Evolutionary conservation across 2,329 filamentous ascomycete species (phyloP).

Genomic region (Neocucurbitaria cava): DNA sequence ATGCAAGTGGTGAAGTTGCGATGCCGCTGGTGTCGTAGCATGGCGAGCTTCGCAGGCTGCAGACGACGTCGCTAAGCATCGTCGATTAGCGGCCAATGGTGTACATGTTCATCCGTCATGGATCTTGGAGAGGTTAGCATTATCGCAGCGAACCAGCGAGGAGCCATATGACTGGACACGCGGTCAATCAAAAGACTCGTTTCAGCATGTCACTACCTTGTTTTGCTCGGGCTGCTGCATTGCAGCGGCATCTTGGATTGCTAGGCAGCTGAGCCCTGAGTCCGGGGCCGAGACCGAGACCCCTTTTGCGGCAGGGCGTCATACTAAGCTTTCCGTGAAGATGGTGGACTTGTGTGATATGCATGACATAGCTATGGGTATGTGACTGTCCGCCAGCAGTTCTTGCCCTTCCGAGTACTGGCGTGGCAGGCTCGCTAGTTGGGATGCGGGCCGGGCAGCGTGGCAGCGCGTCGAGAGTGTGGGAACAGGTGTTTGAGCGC

Average conservation of each 20-base stretch:
- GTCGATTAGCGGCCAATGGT: not conserved
- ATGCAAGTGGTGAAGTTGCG: not conserved
- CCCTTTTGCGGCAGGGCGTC: not conserved
- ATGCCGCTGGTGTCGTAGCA: not conserved
- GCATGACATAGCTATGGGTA: not conserved
- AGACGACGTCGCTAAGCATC: not conserved
- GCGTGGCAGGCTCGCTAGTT: not conserved
- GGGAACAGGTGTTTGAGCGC: constrained; percentile 25
- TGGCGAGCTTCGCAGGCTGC: not conserved
- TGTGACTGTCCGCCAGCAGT: not conserved
- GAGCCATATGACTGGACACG: not conserved
- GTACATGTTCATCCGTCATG: not conserved
- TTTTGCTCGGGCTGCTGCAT: not conserved
- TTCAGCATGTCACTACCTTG: constrained; percentile 1
- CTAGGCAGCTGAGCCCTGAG: not conserved
- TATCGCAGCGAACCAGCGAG: not conserved
- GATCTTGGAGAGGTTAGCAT: not conserved
- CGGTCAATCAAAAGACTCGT: not conserved
- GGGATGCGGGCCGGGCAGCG: not conserved
- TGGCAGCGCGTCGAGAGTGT: not conserved
- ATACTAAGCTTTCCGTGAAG: not conserved
- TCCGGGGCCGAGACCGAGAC: no score
- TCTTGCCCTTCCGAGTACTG: constrained; percentile 1
- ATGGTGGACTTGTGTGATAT: constrained; percentile 2
- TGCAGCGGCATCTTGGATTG: not conserved